Evolutionary conservation across 495 filamentous ascomycete genomes (phyloP).

Genomic region (Aspergillus asperescens): DNA sequence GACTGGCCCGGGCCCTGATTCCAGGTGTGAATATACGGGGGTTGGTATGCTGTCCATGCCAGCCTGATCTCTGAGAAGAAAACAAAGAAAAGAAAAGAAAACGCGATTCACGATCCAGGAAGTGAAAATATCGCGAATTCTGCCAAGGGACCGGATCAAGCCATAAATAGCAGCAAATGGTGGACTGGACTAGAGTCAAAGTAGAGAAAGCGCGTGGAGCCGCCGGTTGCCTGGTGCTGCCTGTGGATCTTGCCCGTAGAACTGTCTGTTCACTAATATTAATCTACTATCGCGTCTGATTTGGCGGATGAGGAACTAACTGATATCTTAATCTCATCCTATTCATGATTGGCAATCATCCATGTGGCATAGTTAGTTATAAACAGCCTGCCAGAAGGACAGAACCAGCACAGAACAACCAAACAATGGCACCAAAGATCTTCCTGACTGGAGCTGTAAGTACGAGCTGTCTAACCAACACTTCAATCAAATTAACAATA

Average conservation of each 20-base stretch:
- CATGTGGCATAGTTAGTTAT: too few species aligned
- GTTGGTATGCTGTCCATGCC: background rate
- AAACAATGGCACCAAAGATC: background rate
- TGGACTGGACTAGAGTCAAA: background rate
- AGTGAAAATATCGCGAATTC: too few species aligned
- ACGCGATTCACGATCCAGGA: too few species aligned
- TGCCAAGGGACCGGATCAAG: background rate
- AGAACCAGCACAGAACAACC: too few species aligned
- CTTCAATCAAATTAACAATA: background rate
- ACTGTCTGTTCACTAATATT: too few species aligned
- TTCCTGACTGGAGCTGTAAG: conserved; percentile 1
- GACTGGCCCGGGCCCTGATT: background rate
- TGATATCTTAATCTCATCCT: too few species aligned
- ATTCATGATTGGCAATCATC: too few species aligned
- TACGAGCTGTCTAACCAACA: background rate
- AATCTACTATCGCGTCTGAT: too few species aligned
- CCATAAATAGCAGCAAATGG: background rate
- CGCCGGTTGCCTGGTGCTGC: background rate
- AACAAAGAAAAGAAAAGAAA: too few species aligned
- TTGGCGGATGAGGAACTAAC: too few species aligned
- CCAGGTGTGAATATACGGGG: background rate
- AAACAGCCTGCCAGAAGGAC: too few species aligned
- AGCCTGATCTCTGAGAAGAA: background rate
- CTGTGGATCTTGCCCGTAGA: too few species aligned
- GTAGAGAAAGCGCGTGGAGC: background rate